Evolutionary conservation across 305 asterid genomes (phyloP).

Genomic region (Withania somnifera): DNA sequence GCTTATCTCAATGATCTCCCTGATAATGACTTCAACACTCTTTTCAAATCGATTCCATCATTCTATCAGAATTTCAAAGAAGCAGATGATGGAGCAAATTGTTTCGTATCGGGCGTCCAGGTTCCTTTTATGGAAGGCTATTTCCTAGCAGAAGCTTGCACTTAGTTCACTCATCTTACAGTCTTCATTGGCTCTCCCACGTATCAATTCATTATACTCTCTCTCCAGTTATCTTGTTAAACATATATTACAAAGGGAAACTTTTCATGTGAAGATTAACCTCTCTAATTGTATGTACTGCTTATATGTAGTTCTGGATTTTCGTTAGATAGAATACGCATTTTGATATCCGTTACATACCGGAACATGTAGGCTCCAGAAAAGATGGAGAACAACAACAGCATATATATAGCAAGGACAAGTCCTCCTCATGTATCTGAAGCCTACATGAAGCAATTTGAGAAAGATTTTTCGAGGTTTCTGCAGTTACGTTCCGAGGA

Average conservation of each 20-base stretch:
- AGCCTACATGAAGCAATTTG: slow-evolving; percentile 4
- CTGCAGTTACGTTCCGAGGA: not conserved
- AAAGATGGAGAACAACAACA: not conserved
- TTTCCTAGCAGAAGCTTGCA: slow-evolving; percentile 16
- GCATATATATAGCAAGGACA: not conserved
- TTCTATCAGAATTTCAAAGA: not conserved
- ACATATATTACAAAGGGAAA: not conserved
- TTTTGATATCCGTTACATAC: not conserved
- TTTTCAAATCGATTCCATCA: not conserved
- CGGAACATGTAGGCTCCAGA: not conserved
- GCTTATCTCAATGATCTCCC: slow-evolving; percentile 4
- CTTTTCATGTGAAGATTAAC: no score
- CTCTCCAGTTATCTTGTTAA: not conserved
- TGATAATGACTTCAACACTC: slow-evolving; percentile 9
- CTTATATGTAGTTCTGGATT: no score
- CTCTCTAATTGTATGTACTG: no score
- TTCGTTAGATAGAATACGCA: not conserved
- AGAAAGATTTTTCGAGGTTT: not conserved
- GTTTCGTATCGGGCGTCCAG: not conserved
- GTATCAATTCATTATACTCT: not conserved
- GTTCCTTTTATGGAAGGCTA: slow-evolving; percentile 13
- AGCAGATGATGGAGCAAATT: not conserved
- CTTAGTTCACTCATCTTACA: slow-evolving; percentile 21
- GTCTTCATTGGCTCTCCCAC: slow-evolving; percentile 23
- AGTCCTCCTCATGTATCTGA: not conserved